Base-by-base conservation (phyloP, 495 filamentous ascomycete genomes). In the Penicillium turbatum region DNA sequence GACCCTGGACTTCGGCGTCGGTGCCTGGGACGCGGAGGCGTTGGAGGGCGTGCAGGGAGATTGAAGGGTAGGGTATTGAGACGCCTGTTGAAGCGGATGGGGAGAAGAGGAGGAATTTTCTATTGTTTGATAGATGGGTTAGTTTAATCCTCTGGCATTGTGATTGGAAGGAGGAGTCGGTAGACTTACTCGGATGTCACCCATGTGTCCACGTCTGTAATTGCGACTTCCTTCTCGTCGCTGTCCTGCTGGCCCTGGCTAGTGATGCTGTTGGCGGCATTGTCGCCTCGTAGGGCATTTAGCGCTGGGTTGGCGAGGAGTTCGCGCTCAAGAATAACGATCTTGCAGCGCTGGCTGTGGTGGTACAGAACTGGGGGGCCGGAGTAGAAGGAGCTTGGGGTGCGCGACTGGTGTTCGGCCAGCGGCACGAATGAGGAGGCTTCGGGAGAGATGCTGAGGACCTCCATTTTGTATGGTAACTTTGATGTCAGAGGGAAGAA, bases 31-130 rank as follows among this genome's bases (percentile, higher is more conserved):
- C 69, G 40, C 60, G 67, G n/a, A 77, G 72, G 49, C 80, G 80
- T 68, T 91, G 86, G 68, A 91, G 82, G 8, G 92, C 93, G 69
- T 98, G 93, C 9, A 97, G 83, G 27, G 86, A 87, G 64, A 98
- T 90, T 30, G 83, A 72, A 4, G 88, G 90, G 75, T 96, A 98
- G 12, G 90, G 87, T 53, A 98, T 90, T 35, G 84, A 79, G 45
- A 96, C 62, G 45, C 91, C 92, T 3, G 69, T 71, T 30, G 76
- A 70, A 40, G 73, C 74, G 16, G 79, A 48, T 42, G 80, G 69
- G 64, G 82, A 86, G 75, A 82, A 92, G 57, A 95, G 70, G 40
- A 82, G 81, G 54, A 96, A 76, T 71, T 85, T 84, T 45, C 90
- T 95, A 52, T 47, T 26, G n/a, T 7, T 12, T 32, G 34, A 44